Conservation (phyloP, 2,329 filamentous ascomycete species). For the Trichoderma sp. region DNA sequence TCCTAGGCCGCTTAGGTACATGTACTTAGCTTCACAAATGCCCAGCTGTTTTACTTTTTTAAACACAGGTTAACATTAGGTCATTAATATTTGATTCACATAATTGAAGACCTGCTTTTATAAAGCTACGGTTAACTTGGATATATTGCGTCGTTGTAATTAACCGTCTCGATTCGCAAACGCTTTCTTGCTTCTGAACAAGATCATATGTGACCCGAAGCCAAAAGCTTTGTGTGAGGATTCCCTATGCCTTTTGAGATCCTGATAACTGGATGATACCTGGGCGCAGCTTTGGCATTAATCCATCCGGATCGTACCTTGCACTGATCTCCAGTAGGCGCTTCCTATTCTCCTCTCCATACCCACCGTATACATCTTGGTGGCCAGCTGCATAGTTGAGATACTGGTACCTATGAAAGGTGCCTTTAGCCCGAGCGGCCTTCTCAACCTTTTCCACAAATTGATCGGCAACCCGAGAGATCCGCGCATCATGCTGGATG, state of each 20-base stretch:
- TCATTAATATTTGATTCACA: too few relatives aligned
- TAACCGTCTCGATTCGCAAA: too few relatives aligned
- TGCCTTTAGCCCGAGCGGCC: background rate
- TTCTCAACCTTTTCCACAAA: slow-evolving; percentile 3
- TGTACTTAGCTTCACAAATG: too few relatives aligned
- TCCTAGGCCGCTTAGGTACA: too few relatives aligned
- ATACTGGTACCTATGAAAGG: slow-evolving; percentile 1
- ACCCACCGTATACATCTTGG: slow-evolving; percentile 3
- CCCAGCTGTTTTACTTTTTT: too few relatives aligned
- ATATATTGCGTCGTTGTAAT: too few relatives aligned
- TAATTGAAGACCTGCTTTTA: too few relatives aligned
- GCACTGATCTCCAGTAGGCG: background rate
- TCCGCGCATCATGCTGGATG: background rate
- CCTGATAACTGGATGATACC: background rate
- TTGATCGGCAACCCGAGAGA: background rate
- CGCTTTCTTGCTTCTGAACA: too few relatives aligned
- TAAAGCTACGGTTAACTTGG: too few relatives aligned
- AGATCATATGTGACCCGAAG: background rate
- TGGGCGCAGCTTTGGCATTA: background rate
- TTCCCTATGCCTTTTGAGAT: background rate
- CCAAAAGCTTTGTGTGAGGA: background rate
- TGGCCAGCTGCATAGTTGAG: background rate
- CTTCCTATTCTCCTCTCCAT: background rate
- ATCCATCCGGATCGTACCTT: background rate
- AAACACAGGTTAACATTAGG: too few relatives aligned